Base-by-base conservation (phyloP, 1,139 yeast genomes). In the Candida neerlandica region DNA sequence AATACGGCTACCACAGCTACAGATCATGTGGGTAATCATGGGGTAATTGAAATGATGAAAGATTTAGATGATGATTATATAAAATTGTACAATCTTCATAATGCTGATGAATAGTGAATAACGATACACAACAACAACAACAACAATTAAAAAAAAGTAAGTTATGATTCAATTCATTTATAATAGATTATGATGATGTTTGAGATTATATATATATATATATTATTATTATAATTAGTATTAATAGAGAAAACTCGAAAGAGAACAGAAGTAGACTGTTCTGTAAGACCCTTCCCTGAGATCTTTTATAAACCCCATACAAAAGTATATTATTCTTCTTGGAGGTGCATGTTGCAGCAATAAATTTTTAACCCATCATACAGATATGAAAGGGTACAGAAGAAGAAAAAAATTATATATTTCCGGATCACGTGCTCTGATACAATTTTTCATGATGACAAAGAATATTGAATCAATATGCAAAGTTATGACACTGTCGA, bases 21-120 rank as follows among this genome's bases (percentile, higher is more conserved):
- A 16, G 70, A 69, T n/a, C 50, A 53, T 34, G 42, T 55, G 27
- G 60, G 61, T 38, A 78, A 75, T 45, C 80, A 80, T 54, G 88
- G 91, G 5, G 82, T 85, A 38, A 78, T 73, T 32, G 84, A 80
- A 32, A 71, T 86, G 70, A 74, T 86, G 77, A 78, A 76, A 32
- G 82, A 80, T 51, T 64, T 78, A 41, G 52, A 52, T 30, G 75
- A 82, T 59, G 66, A 67, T 40, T 80, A 78, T 53, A 70, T 84
- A 58, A 76, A 76, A 56, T 67, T 67, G 44, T 84, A 83, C 57
- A 62, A 74, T 16, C 61, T 74, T 29, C 67, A 61, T 46, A 80
- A 79, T 26, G 60, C 74, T 37, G 80, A 75, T 57, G 74, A 73
- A 52, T 73, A 62, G 48, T 18, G 12, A 33, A 37, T 12, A 37